These are phyloP conservation scores for Fusarium abutilonis DNA, from an alignment of 2,329 filamentous ascomycete species.

Conservation along the genomic window DNA sequence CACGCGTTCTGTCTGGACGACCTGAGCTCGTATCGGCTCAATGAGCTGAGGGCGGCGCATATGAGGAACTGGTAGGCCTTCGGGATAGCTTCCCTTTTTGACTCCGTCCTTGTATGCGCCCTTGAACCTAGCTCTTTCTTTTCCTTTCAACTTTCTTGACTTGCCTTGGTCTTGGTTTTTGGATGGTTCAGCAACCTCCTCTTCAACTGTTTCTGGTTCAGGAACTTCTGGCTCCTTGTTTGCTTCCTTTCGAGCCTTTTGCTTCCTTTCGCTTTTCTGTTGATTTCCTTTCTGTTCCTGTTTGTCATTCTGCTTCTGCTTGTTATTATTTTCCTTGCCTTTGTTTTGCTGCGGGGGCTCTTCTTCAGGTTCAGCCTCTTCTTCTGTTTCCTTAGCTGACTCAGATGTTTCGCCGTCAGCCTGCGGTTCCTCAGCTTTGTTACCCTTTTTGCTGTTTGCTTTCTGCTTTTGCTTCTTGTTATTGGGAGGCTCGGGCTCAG, in stretches of 20 bases:
- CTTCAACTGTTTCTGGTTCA: slow-evolving; percentile 15
- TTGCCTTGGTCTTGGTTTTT: slow-evolving; percentile 36
- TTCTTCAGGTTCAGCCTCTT: slow-evolving; percentile 18
- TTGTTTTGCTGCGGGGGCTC: slow-evolving; percentile 22
- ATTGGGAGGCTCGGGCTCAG: slow-evolving; percentile 29
- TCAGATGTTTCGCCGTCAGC: slow-evolving; percentile 28
- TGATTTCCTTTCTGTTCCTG: slow-evolving; percentile 18
- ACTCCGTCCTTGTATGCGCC: slow-evolving; percentile 28
- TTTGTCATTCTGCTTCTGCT: slow-evolving; percentile 18
- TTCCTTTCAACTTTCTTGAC: slow-evolving; percentile 19
- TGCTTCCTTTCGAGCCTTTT: slow-evolving; percentile 27
- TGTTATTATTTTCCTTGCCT: slow-evolving; percentile 24
- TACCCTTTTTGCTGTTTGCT: slow-evolving; percentile 16
- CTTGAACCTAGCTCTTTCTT: slow-evolving; percentile 25
- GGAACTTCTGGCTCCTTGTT: slow-evolving; percentile 19
- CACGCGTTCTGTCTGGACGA: slow-evolving; percentile 65
- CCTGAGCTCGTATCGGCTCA: slow-evolving; percentile 58
- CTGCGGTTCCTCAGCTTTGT: slow-evolving; percentile 21
- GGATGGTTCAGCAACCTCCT: slow-evolving; percentile 13
- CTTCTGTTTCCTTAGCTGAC: slow-evolving; percentile 22
- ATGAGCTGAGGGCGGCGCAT: slow-evolving; percentile 57
- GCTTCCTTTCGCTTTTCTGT: slow-evolving; percentile 20
- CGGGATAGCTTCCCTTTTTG: slow-evolving; percentile 42
- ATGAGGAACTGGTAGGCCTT: slow-evolving; percentile 46
- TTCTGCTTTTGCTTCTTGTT: slow-evolving; percentile 28